Percentiles rank a stretch among this genome's conserved stretches.
These are phyloP conservation scores for Scheffersomyces stipitis DNA, from an alignment of 805 yeast genomes.

Conservation along the genomic window DNA sequence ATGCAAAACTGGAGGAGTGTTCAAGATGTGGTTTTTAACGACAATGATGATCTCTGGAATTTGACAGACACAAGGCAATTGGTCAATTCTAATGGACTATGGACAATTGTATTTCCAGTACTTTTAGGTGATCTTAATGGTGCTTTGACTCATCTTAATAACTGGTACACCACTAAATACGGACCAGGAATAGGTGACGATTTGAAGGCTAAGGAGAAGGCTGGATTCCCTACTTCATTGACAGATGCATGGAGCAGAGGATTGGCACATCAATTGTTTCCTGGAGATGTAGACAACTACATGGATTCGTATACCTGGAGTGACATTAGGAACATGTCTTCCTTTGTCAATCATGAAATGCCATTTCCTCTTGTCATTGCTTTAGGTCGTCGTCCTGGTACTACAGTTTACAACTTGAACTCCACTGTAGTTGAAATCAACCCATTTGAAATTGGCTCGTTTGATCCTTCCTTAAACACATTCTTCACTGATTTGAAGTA, in stretches of 20 bases:
- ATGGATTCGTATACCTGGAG: slow-evolving; percentile 30
- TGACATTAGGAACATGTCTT: slow-evolving; percentile 25
- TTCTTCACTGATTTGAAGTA: slow-evolving; percentile 39
- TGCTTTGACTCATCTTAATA: slow-evolving; percentile 28
- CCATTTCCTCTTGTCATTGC: slow-evolving; percentile 42
- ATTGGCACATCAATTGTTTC: slow-evolving; percentile 64
- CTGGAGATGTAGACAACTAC: slow-evolving; percentile 22
- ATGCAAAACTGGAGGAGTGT: slow-evolving; percentile 74
- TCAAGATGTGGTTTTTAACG: slow-evolving; percentile 46
- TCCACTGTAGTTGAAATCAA: slow-evolving; percentile 42
- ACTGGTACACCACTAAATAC: slow-evolving; percentile 30
- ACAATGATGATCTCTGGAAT: slow-evolving; percentile 36
- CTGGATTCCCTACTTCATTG: slow-evolving; percentile 66
- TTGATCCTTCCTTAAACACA: slow-evolving; percentile 37
- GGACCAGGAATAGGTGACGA: slow-evolving; percentile 51
- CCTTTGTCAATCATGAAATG: slow-evolving; percentile 36
- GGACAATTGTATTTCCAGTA: slow-evolving; percentile 19
- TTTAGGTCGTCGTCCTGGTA: slow-evolving; percentile 35
- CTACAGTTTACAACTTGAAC: slow-evolving; percentile 29
- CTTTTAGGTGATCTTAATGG: slow-evolving; percentile 21
- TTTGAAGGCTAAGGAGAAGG: slow-evolving; percentile 43
- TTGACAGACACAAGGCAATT: slow-evolving; percentile 28
- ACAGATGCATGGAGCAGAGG: slow-evolving; percentile 84
- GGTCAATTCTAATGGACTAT: slow-evolving; percentile 20
- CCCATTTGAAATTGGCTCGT: slow-evolving; percentile 44